Conservation (phyloP, 495 filamentous ascomycete species). For the Hyaloscypha finlandica region DNA sequence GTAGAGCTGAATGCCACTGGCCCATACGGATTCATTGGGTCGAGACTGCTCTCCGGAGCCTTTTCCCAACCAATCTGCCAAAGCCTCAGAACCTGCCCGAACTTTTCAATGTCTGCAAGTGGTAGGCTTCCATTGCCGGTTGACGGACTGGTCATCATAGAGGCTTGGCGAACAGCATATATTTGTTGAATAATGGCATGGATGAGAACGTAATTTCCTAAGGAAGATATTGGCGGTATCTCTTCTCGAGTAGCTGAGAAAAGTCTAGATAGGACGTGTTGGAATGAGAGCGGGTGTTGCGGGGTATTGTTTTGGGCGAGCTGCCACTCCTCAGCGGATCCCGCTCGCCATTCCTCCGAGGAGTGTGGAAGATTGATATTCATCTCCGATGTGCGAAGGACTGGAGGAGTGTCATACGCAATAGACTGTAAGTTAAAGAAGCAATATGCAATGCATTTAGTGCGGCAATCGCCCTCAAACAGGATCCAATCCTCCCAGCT, state of each 20-base stretch:
- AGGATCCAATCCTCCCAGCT: constrained; percentile 62
- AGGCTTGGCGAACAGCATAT: constrained; percentile 64
- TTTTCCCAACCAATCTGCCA: constrained; percentile 66
- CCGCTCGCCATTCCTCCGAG: constrained; percentile 53
- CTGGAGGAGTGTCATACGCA: constrained; percentile 57
- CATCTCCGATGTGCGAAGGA: constrained; percentile 64
- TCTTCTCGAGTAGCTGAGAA: constrained; percentile 45
- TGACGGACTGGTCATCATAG: constrained; percentile 43
- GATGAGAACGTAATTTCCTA: constrained; percentile 69
- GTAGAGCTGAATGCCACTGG: constrained; percentile 68
- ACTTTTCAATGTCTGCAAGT: constrained; percentile 55
- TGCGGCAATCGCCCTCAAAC: constrained; percentile 53
- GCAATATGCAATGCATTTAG: constrained; percentile 58
- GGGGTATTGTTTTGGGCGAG: constrained; percentile 36
- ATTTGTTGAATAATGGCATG: constrained; percentile 71
- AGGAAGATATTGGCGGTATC: constrained; percentile 56
- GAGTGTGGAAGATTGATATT: constrained; percentile 60
- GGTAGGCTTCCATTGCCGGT: constrained; percentile 50
- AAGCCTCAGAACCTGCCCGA: constrained; percentile 59
- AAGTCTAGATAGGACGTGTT: constrained; percentile 51
- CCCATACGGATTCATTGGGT: constrained; percentile 55
- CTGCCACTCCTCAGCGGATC: constrained; percentile 51
- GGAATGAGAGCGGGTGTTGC: constrained; percentile 47
- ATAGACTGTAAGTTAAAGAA: constrained; percentile 63
- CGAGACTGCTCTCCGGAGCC: constrained; percentile 53